These are phyloP conservation scores for Cicer pinnatifidum DNA, from an alignment of 306 rosid genomes.

Conservation along the genomic window DNA sequence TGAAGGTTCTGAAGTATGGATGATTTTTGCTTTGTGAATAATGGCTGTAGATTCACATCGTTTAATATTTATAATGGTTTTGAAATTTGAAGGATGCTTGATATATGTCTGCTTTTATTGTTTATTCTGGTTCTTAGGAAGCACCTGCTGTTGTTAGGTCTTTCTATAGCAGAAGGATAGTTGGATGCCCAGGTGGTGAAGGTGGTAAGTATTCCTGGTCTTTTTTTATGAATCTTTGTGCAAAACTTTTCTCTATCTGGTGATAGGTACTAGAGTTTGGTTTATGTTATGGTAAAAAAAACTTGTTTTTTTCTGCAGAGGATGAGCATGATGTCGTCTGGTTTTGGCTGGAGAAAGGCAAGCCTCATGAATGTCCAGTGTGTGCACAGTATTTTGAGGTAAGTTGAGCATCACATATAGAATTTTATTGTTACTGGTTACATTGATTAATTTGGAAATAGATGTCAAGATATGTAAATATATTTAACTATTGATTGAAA, in stretches of 20 bases:
- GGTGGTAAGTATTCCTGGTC: constrained; percentile 65
- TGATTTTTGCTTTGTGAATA: neutral
- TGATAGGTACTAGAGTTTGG: constrained; percentile 1
- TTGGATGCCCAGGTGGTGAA: constrained; percentile 98
- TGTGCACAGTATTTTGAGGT: constrained; percentile 89
- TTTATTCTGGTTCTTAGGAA: constrained; percentile 60
- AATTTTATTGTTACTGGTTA: constrained; percentile 16
- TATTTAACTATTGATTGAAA: constrained; percentile 37
- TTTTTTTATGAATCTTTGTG: constrained; percentile 9
- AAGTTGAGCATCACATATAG: constrained; percentile 45
- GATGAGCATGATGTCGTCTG: constrained; percentile 98
- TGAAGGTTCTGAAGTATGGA: neutral
- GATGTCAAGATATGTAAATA: constrained; percentile 27
- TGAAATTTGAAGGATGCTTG: constrained; percentile 23
- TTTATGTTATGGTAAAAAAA: constrained; percentile 24
- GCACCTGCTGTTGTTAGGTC: constrained; percentile 88
- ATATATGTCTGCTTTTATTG: constrained; percentile 6
- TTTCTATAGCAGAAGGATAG: constrained; percentile 75
- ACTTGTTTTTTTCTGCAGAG: constrained; percentile 56
- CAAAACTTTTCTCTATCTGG: constrained; percentile 29
- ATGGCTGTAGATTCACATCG: constrained; percentile 19
- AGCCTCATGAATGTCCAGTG: constrained; percentile 90
- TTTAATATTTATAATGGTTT: neutral
- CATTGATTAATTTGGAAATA: neutral
- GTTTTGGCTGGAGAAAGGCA: constrained; percentile 94